These are phyloP conservation scores for Axilococcus clingmanii DNA, from an alignment of 139 green algal species.

Conservation along the genomic window DNA sequence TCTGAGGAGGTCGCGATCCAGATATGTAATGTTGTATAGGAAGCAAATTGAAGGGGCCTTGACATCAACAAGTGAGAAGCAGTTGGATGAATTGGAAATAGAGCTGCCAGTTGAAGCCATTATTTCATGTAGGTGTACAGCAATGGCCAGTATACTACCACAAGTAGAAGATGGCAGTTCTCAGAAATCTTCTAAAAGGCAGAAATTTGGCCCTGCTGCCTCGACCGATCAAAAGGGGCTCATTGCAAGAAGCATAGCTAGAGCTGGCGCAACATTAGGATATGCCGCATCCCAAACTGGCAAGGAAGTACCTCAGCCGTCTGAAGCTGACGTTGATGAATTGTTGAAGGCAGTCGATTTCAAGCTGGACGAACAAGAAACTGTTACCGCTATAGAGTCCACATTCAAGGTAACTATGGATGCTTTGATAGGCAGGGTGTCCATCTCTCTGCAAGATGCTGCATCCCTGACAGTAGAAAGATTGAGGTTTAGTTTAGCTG, in stretches of 20 bases:
- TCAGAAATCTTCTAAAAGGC: no score
- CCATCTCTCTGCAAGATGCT: not conserved
- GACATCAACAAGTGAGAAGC: conserved; percentile 1
- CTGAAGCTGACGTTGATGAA: conserved; percentile 27
- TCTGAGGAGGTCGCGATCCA: conserved; percentile 1
- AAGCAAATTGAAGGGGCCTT: conserved; percentile 4
- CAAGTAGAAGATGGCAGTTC: no score
- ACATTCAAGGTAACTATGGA: not conserved
- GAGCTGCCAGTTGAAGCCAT: conserved; percentile 21
- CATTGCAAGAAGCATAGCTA: not conserved
- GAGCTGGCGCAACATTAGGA: not conserved
- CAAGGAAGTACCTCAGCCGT: conserved; percentile 10
- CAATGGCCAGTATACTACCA: conserved; percentile 12
- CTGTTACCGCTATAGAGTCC: no score
- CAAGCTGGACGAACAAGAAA: conserved; percentile 20
- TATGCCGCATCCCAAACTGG: not conserved
- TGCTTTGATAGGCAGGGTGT: not conserved
- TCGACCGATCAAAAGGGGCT: not conserved
- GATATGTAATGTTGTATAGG: conserved; percentile 24
- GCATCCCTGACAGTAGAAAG: not conserved
- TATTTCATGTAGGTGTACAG: conserved; percentile 21
- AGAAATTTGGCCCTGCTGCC: no score
- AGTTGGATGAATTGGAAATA: conserved; percentile 27
- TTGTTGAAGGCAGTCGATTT: conserved; percentile 30
- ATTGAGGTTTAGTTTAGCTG: conserved; percentile 1